These are phyloP conservation scores for Pichia sp. DNA, from an alignment of 1,139 yeast genomes.

Conservation along the genomic window DNA sequence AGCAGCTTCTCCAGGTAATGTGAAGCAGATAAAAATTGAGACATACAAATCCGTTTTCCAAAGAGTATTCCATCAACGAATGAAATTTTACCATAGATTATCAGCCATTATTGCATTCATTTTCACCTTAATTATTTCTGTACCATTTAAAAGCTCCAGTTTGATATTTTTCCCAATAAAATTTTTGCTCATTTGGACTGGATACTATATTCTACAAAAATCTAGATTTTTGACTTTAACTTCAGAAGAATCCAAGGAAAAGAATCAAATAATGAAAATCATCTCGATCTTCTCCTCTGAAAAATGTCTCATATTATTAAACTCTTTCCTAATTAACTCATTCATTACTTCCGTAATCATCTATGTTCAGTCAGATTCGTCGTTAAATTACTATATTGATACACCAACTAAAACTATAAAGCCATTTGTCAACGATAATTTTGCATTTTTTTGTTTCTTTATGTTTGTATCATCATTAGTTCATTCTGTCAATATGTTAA, in stretches of 20 bases:
- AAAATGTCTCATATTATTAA: conserved; percentile 30
- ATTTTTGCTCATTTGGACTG: conserved; percentile 26
- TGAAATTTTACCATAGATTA: conserved; percentile 26
- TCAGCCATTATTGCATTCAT: conserved; percentile 27
- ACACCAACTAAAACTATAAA: conserved; percentile 39
- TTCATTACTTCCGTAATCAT: conserved; percentile 28
- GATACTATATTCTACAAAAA: conserved; percentile 35
- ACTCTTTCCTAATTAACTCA: conserved; percentile 35
- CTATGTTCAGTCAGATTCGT: conserved; percentile 24
- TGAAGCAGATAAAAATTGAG: neutral
- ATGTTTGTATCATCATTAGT: conserved; percentile 29
- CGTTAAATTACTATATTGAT: conserved; percentile 21
- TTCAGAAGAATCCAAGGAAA: conserved; percentile 42
- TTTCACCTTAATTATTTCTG: conserved; percentile 18
- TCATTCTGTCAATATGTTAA: conserved; percentile 47
- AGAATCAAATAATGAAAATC: conserved; percentile 42
- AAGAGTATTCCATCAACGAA: conserved; percentile 18
- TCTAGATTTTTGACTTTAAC: conserved; percentile 43
- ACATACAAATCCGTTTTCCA: conserved; percentile 5
- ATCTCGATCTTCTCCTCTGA: conserved; percentile 38
- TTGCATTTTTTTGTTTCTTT: conserved; percentile 43
- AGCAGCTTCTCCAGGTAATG: no score
- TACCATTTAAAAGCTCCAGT: conserved; percentile 14
- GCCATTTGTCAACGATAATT: conserved; percentile 55
- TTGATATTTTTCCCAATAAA: conserved; percentile 24